Evolutionary conservation across 2,329 filamentous ascomycete species (phyloP).

Genomic region (Teratosphaeria gauchensis): DNA sequence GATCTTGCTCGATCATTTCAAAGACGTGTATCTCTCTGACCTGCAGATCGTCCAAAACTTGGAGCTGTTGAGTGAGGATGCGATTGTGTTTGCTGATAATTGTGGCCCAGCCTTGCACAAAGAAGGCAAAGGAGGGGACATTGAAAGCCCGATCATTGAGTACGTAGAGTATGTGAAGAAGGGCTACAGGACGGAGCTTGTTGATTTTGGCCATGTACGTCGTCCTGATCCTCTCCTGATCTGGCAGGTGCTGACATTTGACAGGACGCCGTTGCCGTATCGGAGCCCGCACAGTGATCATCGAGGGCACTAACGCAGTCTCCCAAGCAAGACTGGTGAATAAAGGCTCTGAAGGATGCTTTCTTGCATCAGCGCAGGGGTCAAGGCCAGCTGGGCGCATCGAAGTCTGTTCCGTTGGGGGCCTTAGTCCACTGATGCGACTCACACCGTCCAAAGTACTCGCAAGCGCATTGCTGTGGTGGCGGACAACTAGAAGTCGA

Average conservation of each 20-base stretch:
- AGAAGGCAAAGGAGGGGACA: background rate
- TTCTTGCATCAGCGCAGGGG: too few relatives aligned
- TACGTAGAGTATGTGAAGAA: background rate
- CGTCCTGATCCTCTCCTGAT: background rate
- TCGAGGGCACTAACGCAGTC: background rate
- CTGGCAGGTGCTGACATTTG: background rate
- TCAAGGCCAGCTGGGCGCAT: background rate
- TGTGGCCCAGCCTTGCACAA: background rate
- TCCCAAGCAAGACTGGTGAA: background rate
- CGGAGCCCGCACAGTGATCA: background rate
- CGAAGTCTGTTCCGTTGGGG: background rate
- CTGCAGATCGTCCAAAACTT: conserved; percentile 27
- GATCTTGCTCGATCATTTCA: conserved; percentile 30
- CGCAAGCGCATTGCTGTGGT: conserved; percentile 13
- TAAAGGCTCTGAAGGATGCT: too few relatives aligned
- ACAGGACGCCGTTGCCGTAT: background rate
- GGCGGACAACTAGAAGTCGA: conserved; percentile 9
- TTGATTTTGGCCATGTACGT: background rate
- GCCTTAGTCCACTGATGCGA: conserved; percentile 6
- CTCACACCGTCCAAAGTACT: conserved; percentile 13
- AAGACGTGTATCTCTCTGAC: conserved; percentile 29
- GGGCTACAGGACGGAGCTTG: background rate
- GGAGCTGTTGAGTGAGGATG: conserved; percentile 24
- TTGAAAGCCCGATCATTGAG: background rate
- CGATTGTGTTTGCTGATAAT: conserved; percentile 35